Percentiles rank a stretch among this genome's conserved stretches.
These are phyloP conservation scores for Cyberlindnera americana DNA, from an alignment of 805 yeast species.

Conservation along the genomic window DNA sequence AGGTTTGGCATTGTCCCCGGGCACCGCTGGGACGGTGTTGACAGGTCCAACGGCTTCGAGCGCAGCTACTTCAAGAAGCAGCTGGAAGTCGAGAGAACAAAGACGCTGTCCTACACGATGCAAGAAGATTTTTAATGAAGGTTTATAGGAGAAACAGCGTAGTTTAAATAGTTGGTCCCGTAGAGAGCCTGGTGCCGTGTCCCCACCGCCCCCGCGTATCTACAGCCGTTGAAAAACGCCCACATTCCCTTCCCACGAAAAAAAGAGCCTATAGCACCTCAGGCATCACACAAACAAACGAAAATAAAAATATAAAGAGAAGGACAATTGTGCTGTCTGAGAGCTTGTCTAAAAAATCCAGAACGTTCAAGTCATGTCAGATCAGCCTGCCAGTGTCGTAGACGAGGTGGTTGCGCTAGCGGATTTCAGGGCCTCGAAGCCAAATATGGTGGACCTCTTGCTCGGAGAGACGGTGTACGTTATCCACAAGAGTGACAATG, in stretches of 20 bases:
- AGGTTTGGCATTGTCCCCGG: slow-evolving; percentile 80
- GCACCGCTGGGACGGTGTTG: slow-evolving; percentile 86
- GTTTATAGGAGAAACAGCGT: too few species aligned
- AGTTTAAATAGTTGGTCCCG: too few species aligned
- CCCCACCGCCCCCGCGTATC: too few species aligned
- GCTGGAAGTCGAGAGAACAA: slow-evolving; percentile 33
- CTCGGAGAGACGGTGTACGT: slow-evolving; percentile 74
- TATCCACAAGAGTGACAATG: slow-evolving; percentile 54
- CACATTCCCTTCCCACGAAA: not conserved
- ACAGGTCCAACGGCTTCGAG: slow-evolving; percentile 87
- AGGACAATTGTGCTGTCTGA: too few species aligned
- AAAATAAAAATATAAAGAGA: too few species aligned
- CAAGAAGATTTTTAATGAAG: slow-evolving; percentile 37
- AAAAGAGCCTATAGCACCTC: not conserved
- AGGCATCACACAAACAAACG: not conserved
- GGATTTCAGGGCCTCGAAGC: slow-evolving; percentile 50
- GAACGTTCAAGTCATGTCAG: too few species aligned
- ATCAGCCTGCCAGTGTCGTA: slow-evolving; percentile 17
- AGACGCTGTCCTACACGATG: slow-evolving; percentile 33
- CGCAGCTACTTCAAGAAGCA: slow-evolving; percentile 48
- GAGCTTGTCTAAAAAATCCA: too few species aligned
- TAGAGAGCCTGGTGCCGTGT: too few species aligned
- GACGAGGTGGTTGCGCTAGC: slow-evolving; percentile 59
- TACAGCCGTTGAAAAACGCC: too few species aligned
- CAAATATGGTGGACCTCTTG: slow-evolving; percentile 48